These are phyloP conservation scores for Trichophyton schoenleinii DNA, from an alignment of 2,329 filamentous ascomycete genomes.

Conservation along the genomic window DNA sequence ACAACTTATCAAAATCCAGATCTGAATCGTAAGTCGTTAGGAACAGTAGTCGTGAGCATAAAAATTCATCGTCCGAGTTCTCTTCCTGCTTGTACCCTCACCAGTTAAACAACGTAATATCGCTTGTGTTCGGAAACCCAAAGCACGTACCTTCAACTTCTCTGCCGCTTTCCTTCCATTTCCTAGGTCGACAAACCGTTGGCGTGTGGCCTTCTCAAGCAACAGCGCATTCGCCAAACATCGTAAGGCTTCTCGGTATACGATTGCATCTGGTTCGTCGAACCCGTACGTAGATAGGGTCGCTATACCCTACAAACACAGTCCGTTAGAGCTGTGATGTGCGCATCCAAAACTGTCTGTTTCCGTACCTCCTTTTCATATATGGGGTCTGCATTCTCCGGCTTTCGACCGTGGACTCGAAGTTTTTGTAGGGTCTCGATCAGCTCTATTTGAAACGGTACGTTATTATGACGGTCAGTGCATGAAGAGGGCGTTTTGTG, in stretches of 20 bases:
- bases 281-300: constrained; percentile 64
- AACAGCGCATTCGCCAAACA: constrained; percentile 78
- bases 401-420: constrained; percentile 65
- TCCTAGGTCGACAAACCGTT: constrained; percentile 59
- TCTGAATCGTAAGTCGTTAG: constrained; percentile 64
- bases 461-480: constrained; percentile 2
- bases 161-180: constrained; percentile 56
- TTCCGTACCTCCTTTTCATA: constrained; percentile 60
- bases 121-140: too few species aligned
- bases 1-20: constrained; percentile 52
- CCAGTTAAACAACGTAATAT: background rate
- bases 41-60: constrained; percentile 66
- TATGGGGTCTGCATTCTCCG: constrained; percentile 62
- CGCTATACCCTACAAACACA: constrained; percentile 51
- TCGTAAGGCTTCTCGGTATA: constrained; percentile 63
- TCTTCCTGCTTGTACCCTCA: constrained; percentile 39
- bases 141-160: constrained; percentile 45
- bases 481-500: background rate
- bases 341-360: background rate
- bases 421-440: constrained; percentile 45
- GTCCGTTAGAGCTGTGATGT: constrained; percentile 1
- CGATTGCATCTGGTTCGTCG: constrained; percentile 47
- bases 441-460: constrained; percentile 18
- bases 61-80: constrained; percentile 72
- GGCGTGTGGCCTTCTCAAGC: constrained; percentile 53